Percentiles rank a stretch among this genome's conserved stretches.
Conservation (phyloP, 1,284 basidiomycete species). For the Amylostereum areolatum region DNA sequence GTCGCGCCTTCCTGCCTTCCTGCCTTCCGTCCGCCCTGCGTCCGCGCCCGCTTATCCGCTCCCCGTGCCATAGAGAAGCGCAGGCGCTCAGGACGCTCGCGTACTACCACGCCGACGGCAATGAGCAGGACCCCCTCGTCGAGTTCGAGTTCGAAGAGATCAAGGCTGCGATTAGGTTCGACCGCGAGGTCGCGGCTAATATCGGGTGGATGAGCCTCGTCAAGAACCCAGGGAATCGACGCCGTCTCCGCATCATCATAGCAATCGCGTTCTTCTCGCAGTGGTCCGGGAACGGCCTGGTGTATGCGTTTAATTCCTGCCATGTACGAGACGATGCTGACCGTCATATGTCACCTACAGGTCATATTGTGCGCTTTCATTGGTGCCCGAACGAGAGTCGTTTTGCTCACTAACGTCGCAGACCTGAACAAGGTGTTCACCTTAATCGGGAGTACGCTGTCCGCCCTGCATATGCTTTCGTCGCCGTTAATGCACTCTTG, state of each 20-base stretch:
- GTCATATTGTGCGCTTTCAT: slow-evolving; percentile 21
- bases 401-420: slow-evolving; percentile 1
- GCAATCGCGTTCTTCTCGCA: slow-evolving; percentile 60
- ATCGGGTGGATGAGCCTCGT: slow-evolving; percentile 46
- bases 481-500: too few species aligned
- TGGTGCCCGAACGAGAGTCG: not conserved
- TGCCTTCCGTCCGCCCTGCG: not conserved
- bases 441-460: slow-evolving; percentile 33
- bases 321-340: not conserved
- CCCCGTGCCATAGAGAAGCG: slow-evolving; percentile 23
- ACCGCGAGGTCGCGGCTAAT: slow-evolving; percentile 33
- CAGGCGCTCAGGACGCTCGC: slow-evolving; percentile 44
- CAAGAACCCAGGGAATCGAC: slow-evolving; percentile 46
- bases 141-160: slow-evolving; percentile 60
- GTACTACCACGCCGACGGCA: slow-evolving; percentile 49
- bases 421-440: slow-evolving; percentile 48
- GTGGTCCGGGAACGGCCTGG: slow-evolving; percentile 61
- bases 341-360: slow-evolving; percentile 10
- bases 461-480: too few species aligned
- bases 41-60: slow-evolving; percentile 1
- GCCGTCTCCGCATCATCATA: slow-evolving; percentile 47
- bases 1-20: slow-evolving; percentile 7
- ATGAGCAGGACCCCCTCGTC: slow-evolving; percentile 52
- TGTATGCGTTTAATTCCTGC: slow-evolving; percentile 23
- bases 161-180: slow-evolving; percentile 45